Conservation (phyloP, 2,329 filamentous ascomycete genomes). For the Fusarium sp. region DNA sequence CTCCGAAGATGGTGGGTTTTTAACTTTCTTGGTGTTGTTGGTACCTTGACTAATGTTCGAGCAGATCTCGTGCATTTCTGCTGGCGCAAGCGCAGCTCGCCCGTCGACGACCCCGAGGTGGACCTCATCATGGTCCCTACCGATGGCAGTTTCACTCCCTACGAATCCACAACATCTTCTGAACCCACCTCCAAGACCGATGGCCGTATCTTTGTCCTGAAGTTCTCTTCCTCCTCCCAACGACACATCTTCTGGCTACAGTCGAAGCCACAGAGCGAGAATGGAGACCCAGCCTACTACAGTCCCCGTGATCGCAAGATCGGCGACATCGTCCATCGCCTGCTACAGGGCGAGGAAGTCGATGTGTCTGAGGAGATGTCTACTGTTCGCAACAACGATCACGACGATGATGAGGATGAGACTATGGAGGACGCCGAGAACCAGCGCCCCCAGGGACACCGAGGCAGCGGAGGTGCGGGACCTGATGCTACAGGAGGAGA, state of each 20-base stretch:
- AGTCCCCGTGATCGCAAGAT: slow-evolving; percentile 88
- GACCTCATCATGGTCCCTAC: slow-evolving; percentile 94
- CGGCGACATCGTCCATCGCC: slow-evolving; percentile 83
- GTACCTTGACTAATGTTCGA: slow-evolving; percentile 5
- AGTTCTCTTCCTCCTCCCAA: slow-evolving; percentile 92
- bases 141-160: slow-evolving; percentile 88
- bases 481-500: slow-evolving; percentile 91
- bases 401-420: slow-evolving; percentile 65
- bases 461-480: slow-evolving; percentile 81
- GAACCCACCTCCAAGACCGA: slow-evolving; percentile 75
- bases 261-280: slow-evolving; percentile 81
- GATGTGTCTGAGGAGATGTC: slow-evolving; percentile 80
- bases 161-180: slow-evolving; percentile 69
- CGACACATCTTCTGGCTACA: slow-evolving; percentile 97
- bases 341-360: slow-evolving; percentile 90
- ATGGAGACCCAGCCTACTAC: slow-evolving; percentile 79
- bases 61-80: slow-evolving; percentile 95
- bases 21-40: background rate
- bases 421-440: slow-evolving; percentile 72
- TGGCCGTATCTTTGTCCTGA: slow-evolving; percentile 91
- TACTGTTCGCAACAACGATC: slow-evolving; percentile 64
- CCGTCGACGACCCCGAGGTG: slow-evolving; percentile 78
- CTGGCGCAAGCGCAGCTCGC: slow-evolving; percentile 84
- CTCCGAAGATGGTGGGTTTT: slow-evolving; percentile 79
- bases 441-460: slow-evolving; percentile 67